Evolutionary conservation across 2,329 filamentous ascomycete species (phyloP), one percentile per base, ranked within the genome.

Genomic region (Xylaria sp.): DNA sequence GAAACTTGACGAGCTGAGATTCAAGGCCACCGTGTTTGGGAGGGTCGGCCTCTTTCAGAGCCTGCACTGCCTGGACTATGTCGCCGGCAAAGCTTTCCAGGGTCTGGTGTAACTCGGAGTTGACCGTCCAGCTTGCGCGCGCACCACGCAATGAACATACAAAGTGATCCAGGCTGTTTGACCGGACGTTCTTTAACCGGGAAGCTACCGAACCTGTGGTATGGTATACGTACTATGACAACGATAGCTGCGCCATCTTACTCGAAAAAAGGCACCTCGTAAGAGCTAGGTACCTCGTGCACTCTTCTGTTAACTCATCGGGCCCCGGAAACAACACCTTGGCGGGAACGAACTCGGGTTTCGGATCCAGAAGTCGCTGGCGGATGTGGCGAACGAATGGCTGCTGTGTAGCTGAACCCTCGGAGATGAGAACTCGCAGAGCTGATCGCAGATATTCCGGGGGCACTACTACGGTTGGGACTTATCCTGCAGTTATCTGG

Each of bases 231-330:
- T 69, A 80, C 79, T 78, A 79, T 21, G 70, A 63, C n/a, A 82
- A 51, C 0, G 79, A 75, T 35, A 76, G 69, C 53, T 70, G 58
- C 6, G 75, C 71, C 50, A 81, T 69, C 65, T 82, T 81, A 65
- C 77, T 76, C 4, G 79, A 80, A 68, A 81, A 80, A 1, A 81
- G 60, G 60, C 80, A 82, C 51, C 80, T 70, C n/a, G 75, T 78
- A 42, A 75, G 68, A 18, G 78, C 74, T 6, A 81, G 63, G 58
- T 78, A 80, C 1, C 73, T 66, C 23, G 72, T 61, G 48, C 75
- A 78, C 10, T 69, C 71, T 2, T 59, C 54, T 0, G 75, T 75
- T 8, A 76, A 72, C 27, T 69, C 63, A 42, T 75, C 74, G 4
- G 66, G 42, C 0, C 44, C 63, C 4, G 75, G 72, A 25, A 81